Conservation (phyloP, 495 filamentous ascomycete species). For the Neurospora sp. region DNA sequence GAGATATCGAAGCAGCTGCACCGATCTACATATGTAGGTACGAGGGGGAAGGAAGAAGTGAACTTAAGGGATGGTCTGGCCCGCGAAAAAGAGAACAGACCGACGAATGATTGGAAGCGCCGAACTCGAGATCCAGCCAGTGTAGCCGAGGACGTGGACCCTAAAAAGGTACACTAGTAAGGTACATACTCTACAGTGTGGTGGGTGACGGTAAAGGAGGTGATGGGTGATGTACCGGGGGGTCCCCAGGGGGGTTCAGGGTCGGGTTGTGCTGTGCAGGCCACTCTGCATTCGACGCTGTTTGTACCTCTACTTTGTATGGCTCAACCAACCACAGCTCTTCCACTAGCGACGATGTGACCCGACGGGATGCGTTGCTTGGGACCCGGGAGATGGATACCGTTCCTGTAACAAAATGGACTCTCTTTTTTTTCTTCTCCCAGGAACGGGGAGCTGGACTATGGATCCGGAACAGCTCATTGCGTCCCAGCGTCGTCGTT, state of each 20-base stretch:
- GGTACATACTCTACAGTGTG: background rate
- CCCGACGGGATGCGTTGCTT: background rate
- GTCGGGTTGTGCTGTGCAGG: background rate
- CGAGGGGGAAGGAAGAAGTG: background rate
- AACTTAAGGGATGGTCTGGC: background rate
- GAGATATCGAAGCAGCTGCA: background rate
- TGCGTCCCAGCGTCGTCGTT: background rate
- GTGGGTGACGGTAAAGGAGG: background rate
- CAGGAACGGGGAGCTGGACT: background rate
- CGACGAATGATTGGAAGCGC: background rate
- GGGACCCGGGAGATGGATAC: background rate
- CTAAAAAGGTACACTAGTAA: background rate
- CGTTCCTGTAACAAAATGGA: background rate
- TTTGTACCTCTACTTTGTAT: background rate
- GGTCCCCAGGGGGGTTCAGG: background rate
- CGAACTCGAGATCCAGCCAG: background rate
- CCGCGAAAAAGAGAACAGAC: background rate
- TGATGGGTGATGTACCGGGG: background rate
- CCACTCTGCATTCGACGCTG: background rate
- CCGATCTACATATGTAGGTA: background rate
- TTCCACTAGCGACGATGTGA: background rate
- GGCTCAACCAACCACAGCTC: background rate
- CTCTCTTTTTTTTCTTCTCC: background rate
- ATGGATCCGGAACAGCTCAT: background rate
- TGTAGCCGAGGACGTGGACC: background rate